Evolutionary conservation across 768 basidiomycete species (phyloP).

Genomic region (Gelatoporia subvermispora): DNA sequence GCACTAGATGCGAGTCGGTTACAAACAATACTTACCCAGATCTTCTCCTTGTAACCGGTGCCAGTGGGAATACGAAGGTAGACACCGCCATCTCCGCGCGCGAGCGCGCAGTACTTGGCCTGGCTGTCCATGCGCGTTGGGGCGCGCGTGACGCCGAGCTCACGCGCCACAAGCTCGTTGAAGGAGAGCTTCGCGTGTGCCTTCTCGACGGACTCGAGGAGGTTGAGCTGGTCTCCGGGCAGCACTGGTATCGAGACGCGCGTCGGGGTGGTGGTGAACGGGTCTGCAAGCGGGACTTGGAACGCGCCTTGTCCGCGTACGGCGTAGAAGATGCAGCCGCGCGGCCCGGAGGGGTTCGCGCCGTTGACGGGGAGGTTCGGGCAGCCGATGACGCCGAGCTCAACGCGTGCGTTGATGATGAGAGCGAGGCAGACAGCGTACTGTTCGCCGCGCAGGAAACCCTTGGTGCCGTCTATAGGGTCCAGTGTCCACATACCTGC

Average conservation of each 20-base stretch:
- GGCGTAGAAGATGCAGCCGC: constrained; percentile 82
- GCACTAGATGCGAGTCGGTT: neutral
- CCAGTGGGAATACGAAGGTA: constrained; percentile 80
- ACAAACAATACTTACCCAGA: constrained; percentile 67
- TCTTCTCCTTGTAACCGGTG: constrained; percentile 83
- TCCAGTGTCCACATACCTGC: constrained; percentile 40
- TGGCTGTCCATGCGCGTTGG: constrained; percentile 92
- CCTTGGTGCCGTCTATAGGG: constrained; percentile 57
- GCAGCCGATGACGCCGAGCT: constrained; percentile 58
- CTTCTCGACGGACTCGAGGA: constrained; percentile 91
- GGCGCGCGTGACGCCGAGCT: constrained; percentile 59
- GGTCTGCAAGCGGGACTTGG: constrained; percentile 56
- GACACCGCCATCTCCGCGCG: constrained; percentile 78
- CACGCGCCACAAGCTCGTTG: constrained; percentile 64
- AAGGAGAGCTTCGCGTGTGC: constrained; percentile 89
- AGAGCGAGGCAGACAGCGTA: constrained; percentile 59
- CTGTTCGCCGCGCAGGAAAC: constrained; percentile 57
- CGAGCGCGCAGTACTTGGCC: constrained; percentile 88
- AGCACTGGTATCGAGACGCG: constrained; percentile 51
- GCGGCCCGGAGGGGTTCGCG: constrained; percentile 48
- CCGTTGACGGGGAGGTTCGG: constrained; percentile 76
- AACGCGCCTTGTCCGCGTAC: constrained; percentile 82
- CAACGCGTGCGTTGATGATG: constrained; percentile 44
- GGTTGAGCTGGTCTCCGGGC: constrained; percentile 45
- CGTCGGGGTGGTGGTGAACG: constrained; percentile 39